Percentiles rank a stretch among this genome's conserved stretches.
These are phyloP conservation scores for Microbotryomycetes sp. DNA, from an alignment of 1,284 basidiomycete genomes.

Conservation along the genomic window DNA sequence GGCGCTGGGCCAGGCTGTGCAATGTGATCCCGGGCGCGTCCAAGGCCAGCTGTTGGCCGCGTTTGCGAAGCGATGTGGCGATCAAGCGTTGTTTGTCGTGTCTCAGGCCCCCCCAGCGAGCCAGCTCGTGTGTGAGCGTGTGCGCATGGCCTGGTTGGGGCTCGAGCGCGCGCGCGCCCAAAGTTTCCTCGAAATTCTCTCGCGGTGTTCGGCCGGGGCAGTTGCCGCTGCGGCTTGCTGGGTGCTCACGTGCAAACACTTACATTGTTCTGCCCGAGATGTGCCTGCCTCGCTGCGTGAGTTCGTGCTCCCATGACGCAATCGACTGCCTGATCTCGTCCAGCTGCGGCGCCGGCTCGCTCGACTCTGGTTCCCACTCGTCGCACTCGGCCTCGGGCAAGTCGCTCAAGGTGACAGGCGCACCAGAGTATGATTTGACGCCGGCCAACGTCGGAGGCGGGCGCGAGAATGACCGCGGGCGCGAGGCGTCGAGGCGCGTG, in stretches of 20 bases:
- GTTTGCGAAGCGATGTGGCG: background rate
- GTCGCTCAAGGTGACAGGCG: constrained; percentile 17
- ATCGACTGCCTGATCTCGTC: constrained; percentile 24
- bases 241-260: too few species aligned
- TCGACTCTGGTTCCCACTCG: constrained; percentile 25
- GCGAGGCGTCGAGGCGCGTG: constrained; percentile 1
- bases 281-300: constrained; percentile 15
- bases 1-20: too few species aligned
- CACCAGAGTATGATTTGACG: constrained; percentile 10
- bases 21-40: too few species aligned
- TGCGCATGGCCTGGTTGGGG: too few species aligned
- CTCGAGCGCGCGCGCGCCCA: background rate
- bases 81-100: background rate
- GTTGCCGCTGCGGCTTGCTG: too few species aligned
- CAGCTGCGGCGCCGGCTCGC: constrained; percentile 16
- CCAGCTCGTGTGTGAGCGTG: too few species aligned
- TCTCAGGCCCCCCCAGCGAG: background rate
- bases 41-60: too few species aligned
- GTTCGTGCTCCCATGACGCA: constrained; percentile 26
- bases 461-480: constrained; percentile 13
- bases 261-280: constrained; percentile 31
- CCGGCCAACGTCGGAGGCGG: constrained; percentile 6
- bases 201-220: background rate
- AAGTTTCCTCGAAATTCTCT: background rate
- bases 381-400: constrained; percentile 10